These are phyloP conservation scores for Fusarium sp. DNA, from an alignment of 2,329 filamentous ascomycete species.

Conservation along the genomic window DNA sequence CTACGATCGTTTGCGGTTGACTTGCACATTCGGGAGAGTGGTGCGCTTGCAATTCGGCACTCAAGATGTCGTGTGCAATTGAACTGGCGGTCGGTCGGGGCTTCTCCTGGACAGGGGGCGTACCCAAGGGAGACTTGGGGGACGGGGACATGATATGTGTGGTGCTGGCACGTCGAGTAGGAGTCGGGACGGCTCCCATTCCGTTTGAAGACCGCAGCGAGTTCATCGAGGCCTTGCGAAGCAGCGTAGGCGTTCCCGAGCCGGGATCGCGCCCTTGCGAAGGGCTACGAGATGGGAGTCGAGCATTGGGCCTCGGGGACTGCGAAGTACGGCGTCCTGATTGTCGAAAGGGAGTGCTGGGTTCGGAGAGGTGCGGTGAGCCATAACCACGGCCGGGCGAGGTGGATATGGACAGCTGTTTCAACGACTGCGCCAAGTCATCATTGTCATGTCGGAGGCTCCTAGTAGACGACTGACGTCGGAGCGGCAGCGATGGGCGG, in stretches of 20 bases:
- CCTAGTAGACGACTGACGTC: slow-evolving; percentile 49
- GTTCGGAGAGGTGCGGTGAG: slow-evolving; percentile 50
- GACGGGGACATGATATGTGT: slow-evolving; percentile 57
- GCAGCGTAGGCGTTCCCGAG: slow-evolving; percentile 61
- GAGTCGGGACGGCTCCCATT: slow-evolving; percentile 48
- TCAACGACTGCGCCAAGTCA: slow-evolving; percentile 55
- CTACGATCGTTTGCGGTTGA: slow-evolving; percentile 75
- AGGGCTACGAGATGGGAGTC: slow-evolving; percentile 55
- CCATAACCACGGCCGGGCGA: slow-evolving; percentile 43
- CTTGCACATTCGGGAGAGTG: slow-evolving; percentile 56
- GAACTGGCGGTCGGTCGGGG: slow-evolving; percentile 60
- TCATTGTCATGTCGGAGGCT: slow-evolving; percentile 42
- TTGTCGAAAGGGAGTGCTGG: slow-evolving; percentile 51
- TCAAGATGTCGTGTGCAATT: slow-evolving; percentile 76
- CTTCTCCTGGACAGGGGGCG: slow-evolving; percentile 47
- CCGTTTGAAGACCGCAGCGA: slow-evolving; percentile 64
- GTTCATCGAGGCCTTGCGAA: slow-evolving; percentile 67
- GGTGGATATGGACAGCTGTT: slow-evolving; percentile 56
- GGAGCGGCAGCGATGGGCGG: slow-evolving; percentile 43
- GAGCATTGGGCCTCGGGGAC: slow-evolving; percentile 36
- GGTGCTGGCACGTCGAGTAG: slow-evolving; percentile 61
- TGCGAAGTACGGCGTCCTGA: slow-evolving; percentile 48
- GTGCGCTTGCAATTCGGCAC: slow-evolving; percentile 74
- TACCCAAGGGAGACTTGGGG: slow-evolving; percentile 48
- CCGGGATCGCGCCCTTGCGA: slow-evolving; percentile 56